Evolutionary conservation across 768 basidiomycete genomes (phyloP).

Genomic region (Amanita pseudoporphyria): DNA sequence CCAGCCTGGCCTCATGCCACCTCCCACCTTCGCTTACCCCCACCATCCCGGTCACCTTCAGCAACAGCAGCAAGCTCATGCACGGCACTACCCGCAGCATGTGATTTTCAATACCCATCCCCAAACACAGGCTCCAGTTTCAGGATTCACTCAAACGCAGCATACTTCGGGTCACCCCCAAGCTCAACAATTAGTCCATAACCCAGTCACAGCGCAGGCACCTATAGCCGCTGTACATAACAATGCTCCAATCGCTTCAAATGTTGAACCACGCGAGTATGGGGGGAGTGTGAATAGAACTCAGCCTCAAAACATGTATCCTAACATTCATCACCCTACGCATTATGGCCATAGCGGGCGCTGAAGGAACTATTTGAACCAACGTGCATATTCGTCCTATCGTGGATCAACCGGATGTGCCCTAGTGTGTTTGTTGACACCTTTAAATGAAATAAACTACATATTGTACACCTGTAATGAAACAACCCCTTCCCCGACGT

Average conservation of each 20-base stretch:
- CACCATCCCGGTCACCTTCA: slow-evolving; percentile 46
- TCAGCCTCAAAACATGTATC: slow-evolving; percentile 12
- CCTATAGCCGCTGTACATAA: slow-evolving; percentile 2
- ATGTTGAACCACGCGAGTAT: slow-evolving; percentile 5
- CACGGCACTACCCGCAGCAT: slow-evolving; percentile 17
- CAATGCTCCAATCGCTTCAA: slow-evolving; percentile 5
- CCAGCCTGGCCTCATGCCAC: slow-evolving; percentile 50
- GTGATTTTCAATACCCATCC: slow-evolving; percentile 3
- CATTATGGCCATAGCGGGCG: slow-evolving; percentile 18
- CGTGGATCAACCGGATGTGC: not conserved
- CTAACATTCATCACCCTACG: slow-evolving; percentile 17
- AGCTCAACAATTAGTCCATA: slow-evolving; percentile 6
- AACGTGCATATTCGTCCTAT: not conserved
- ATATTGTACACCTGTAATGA: not conserved
- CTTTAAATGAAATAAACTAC: not conserved
- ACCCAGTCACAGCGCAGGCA: slow-evolving; percentile 1
- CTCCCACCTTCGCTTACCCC: slow-evolving; percentile 60
- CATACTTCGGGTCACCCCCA: slow-evolving; percentile 12
- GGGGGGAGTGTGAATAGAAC: not conserved
- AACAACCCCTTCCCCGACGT: slow-evolving; percentile 1
- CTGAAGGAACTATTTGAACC: slow-evolving; percentile 3
- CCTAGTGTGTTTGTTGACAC: not conserved
- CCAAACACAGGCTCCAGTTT: slow-evolving; percentile 5
- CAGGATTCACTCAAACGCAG: slow-evolving; percentile 9
- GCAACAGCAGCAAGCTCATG: slow-evolving; percentile 22